phyloP scores from a whole-genome alignment of 495 filamentous ascomycete genomes.

The Bacidia gigantensis region DNA sequence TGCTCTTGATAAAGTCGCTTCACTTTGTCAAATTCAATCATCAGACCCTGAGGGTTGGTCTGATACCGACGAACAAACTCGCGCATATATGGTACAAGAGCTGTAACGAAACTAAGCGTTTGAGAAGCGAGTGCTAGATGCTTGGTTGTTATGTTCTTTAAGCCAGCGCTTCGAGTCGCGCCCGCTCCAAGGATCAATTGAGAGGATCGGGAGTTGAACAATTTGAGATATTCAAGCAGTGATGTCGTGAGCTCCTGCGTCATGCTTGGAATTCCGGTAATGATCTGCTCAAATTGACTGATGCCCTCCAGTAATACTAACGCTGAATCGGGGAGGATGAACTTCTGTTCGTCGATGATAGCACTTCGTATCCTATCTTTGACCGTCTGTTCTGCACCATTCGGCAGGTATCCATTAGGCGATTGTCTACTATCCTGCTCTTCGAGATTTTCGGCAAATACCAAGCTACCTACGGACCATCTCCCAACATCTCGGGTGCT shows the following conservation, averaged over 20 bases:
- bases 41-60: slow-evolving; percentile 42
- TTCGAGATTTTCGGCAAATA: slow-evolving; percentile 42
- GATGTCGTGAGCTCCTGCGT: slow-evolving; percentile 65
- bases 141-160: slow-evolving; percentile 93
- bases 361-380: slow-evolving; percentile 63
- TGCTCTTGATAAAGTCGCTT: slow-evolving; percentile 82
- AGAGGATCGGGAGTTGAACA: slow-evolving; percentile 88
- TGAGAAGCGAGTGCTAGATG: slow-evolving; percentile 90
- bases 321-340: slow-evolving; percentile 73
- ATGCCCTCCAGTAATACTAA: slow-evolving; percentile 67
- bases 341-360: slow-evolving; percentile 70
- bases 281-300: slow-evolving; percentile 66
- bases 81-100: slow-evolving; percentile 76
- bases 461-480: slow-evolving; percentile 57
- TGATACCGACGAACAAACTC: slow-evolving; percentile 80
- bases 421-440: slow-evolving; percentile 18
- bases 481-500: slow-evolving; percentile 66
- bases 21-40: slow-evolving; percentile 89
- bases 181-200: slow-evolving; percentile 93
- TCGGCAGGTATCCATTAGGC: slow-evolving; percentile 26
- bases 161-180: slow-evolving; percentile 74
- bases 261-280: slow-evolving; percentile 75
- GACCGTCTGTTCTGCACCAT: slow-evolving; percentile 31
- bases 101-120: slow-evolving; percentile 74
- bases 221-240: slow-evolving; percentile 59